Percentiles rank a stretch among this genome's conserved stretches.
Conservation (phyloP, 345 rosid species). For the Raphanus raphanistrum region DNA sequence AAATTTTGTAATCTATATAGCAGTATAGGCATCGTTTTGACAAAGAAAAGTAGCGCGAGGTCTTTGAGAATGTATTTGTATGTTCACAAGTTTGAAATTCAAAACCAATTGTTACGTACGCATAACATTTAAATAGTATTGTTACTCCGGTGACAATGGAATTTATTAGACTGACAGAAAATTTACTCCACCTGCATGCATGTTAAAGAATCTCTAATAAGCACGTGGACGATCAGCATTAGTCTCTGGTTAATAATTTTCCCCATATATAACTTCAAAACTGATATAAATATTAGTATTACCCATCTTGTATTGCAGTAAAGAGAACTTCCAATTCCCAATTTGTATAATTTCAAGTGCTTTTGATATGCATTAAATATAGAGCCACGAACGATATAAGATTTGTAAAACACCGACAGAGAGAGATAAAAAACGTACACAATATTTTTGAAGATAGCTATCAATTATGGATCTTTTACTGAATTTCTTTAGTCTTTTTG, state of each 20-base stretch:
- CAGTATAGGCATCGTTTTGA: neutral
- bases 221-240: constrained; percentile 25
- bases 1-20: neutral
- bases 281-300: constrained; percentile 18
- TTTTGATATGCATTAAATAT: constrained; percentile 32
- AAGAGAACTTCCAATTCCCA: constrained; percentile 39
- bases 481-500: neutral
- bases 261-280: constrained; percentile 19
- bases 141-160: constrained; percentile 37
- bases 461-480: neutral
- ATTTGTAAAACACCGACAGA: constrained; percentile 35
- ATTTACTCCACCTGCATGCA: constrained; percentile 31
- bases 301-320: constrained; percentile 40
- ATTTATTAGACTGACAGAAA: constrained; percentile 43
- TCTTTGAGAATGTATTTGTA: constrained; percentile 24
- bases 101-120: constrained; percentile 16
- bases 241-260: neutral
- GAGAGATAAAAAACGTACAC: constrained; percentile 21
- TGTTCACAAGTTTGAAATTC: constrained; percentile 28
- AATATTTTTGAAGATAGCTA: neutral
- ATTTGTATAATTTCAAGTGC: constrained; percentile 38
- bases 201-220: constrained; percentile 14
- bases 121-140: constrained; percentile 18
- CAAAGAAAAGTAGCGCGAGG: constrained; percentile 24
- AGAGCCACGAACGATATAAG: constrained; percentile 24